Evolutionary conservation across 1,139 yeast species (phyloP).

Genomic region (Scheffersomyces titani): DNA sequence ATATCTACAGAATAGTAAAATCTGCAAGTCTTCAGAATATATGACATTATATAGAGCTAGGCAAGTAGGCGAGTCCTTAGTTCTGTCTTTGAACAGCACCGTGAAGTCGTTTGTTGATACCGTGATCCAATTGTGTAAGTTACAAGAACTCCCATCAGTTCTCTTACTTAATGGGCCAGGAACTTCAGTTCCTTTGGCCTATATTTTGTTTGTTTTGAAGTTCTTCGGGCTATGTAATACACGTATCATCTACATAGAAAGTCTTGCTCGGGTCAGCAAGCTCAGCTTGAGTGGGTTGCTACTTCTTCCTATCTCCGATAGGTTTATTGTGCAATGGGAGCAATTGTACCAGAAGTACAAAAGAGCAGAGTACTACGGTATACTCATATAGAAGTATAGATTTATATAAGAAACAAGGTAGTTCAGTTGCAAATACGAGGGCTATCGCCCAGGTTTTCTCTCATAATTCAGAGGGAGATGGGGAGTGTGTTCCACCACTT

Average conservation of each 20-base stretch:
- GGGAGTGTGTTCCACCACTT: too few species aligned
- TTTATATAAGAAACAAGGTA: background rate
- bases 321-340: slow-evolving; percentile 93
- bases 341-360: slow-evolving; percentile 53
- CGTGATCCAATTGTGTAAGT: slow-evolving; percentile 15
- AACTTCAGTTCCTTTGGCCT: slow-evolving; percentile 77
- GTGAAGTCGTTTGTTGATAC: slow-evolving; percentile 38
- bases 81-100: slow-evolving; percentile 57
- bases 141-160: slow-evolving; percentile 44
- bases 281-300: slow-evolving; percentile 79
- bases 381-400: slow-evolving; percentile 51
- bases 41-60: slow-evolving; percentile 71
- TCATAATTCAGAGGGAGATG: too few species aligned
- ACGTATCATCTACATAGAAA: slow-evolving; percentile 77
- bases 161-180: slow-evolving; percentile 93
- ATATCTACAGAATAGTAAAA: slow-evolving; percentile 7
- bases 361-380: slow-evolving; percentile 75
- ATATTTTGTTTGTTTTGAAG: slow-evolving; percentile 57
- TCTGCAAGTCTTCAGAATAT: slow-evolving; percentile 17
- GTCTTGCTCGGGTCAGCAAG: slow-evolving; percentile 78
- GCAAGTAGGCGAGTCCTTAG: slow-evolving; percentile 63
- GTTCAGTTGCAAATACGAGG: background rate
- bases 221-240: slow-evolving; percentile 54
- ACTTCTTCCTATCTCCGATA: slow-evolving; percentile 66
- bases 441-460: too few species aligned